Evolutionary conservation across 352 stramenopile species (phyloP).

Genomic region (Globisporangium spiculum): DNA sequence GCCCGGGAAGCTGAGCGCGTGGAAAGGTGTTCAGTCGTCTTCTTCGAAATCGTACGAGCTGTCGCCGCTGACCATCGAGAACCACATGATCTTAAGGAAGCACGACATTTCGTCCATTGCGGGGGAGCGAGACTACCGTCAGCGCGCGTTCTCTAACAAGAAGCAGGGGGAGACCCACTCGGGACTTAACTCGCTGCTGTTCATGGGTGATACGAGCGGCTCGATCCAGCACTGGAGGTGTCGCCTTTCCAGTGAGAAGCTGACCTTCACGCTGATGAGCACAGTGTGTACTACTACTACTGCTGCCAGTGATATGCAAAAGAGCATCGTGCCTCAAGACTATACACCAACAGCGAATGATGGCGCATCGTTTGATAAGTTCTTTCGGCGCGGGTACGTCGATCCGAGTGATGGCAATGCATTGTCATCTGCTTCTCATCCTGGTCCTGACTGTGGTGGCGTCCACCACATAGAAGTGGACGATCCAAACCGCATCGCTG

Average conservation of each 20-base stretch:
- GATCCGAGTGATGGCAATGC: not conserved
- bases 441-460: conserved; percentile 6
- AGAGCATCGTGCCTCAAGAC: not conserved
- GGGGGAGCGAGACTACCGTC: conserved; percentile 74
- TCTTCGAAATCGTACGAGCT: conserved; percentile 45
- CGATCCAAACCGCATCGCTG: conserved; percentile 77
- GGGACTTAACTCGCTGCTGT: conserved; percentile 73
- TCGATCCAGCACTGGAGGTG: conserved; percentile 79
- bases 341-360: not conserved
- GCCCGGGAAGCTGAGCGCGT: conserved; percentile 53
- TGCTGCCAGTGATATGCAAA: not conserved
- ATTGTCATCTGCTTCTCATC: not conserved
- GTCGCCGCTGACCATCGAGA: conserved; percentile 44
- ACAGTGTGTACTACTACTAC: conserved; percentile 10
- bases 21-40: conserved; percentile 51
- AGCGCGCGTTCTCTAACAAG: conserved; percentile 70
- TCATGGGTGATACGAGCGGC: conserved; percentile 56
- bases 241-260: conserved; percentile 37
- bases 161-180: conserved; percentile 22
- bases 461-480: conserved; percentile 82
- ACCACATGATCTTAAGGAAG: conserved; percentile 42
- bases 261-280: conserved; percentile 80
- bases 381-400: conserved; percentile 38
- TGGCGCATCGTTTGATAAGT: conserved; percentile 11
- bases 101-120: conserved; percentile 71